phyloP scores from a whole-genome alignment of 148 eudicot species.

The Nepenthes gracilis region DNA sequence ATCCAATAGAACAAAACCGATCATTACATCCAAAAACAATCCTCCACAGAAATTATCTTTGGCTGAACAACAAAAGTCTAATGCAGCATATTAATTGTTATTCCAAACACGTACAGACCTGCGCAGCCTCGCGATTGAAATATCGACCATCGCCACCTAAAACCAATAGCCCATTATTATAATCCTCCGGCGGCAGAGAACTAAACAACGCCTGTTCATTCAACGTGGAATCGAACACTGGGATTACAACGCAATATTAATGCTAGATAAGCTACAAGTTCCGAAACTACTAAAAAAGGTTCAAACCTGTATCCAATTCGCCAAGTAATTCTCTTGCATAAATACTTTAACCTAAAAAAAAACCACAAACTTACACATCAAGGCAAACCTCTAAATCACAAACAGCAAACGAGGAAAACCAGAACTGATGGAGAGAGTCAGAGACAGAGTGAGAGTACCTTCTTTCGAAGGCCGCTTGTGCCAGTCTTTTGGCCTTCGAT shows the following conservation, averaged over 20 bases:
- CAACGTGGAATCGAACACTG: constrained; percentile 6
- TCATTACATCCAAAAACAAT: background rate
- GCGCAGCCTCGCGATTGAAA: constrained; percentile 90
- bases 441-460: constrained; percentile 27
- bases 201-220: constrained; percentile 66
- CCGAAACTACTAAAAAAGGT: background rate
- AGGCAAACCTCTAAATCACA: background rate
- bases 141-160: constrained; percentile 99
- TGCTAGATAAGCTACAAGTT: background rate
- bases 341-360: constrained; percentile 72
- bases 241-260: constrained; percentile 2
- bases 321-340: constrained; percentile 87
- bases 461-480: constrained; percentile 90
- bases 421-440: no score
- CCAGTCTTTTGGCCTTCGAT: constrained; percentile 97
- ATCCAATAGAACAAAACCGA: constrained; percentile 4
- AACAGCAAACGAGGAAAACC: constrained; percentile 1
- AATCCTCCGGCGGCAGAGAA: constrained; percentile 82
- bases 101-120: constrained; percentile 29
- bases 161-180: constrained; percentile 63
- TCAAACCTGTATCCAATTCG: constrained; percentile 97
- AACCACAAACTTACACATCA: background rate
- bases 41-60: background rate
- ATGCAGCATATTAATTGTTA: background rate
- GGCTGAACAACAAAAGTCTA: constrained; percentile 2